Evolutionary conservation across 768 basidiomycete genomes (phyloP), one percentile per base, ranked within the genome.

Genomic region (Clitopilus passeckerianus): DNA sequence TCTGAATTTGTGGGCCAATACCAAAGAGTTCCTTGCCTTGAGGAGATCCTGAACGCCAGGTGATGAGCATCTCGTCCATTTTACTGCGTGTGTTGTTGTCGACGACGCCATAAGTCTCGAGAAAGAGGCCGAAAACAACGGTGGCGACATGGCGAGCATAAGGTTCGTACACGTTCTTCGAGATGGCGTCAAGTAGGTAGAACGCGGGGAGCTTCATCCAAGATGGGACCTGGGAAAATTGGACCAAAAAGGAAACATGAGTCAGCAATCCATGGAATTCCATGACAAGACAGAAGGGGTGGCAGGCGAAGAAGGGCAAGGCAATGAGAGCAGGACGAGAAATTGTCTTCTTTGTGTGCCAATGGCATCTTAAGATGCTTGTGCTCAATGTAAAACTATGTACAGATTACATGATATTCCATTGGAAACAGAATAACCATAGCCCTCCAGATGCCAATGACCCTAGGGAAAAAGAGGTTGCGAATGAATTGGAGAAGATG

Each of bases 41-140:
- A 1, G 91, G 89, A 14, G 90, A 87, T 15, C 93, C 94, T 22
- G 86, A 89, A 41, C 95, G 82, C 97, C 97, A 99, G 6, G 97
- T 96, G 27, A 91, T 74, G 14, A 98, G 83, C 87, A 99, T 94
- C 73, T 99, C 97, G 70, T 96, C 93, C 92, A 99, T 95, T 74
- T 98, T 98, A 70, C 86, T 84, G 61, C 90, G 87, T 23, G 93
- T 96, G 43, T 73, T 74, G 55, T 86, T 85, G 69, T 97, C 95
- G 64, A 97, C 95, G 65, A 86, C 81, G 52, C 84, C 80, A 74
- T 98, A 98, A 27, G 95, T 88, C 63, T 91, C 86, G 64, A 97
- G 78, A 75, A 95, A 98, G 16, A 95, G 75, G 20, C 86, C 82
- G 59, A 90, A 88, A 61, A 95, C 90, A 69, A 94, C 84, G 9